Conservation (phyloP, 2,329 filamentous ascomycete genomes). For the Trichoderma asperellum region DNA sequence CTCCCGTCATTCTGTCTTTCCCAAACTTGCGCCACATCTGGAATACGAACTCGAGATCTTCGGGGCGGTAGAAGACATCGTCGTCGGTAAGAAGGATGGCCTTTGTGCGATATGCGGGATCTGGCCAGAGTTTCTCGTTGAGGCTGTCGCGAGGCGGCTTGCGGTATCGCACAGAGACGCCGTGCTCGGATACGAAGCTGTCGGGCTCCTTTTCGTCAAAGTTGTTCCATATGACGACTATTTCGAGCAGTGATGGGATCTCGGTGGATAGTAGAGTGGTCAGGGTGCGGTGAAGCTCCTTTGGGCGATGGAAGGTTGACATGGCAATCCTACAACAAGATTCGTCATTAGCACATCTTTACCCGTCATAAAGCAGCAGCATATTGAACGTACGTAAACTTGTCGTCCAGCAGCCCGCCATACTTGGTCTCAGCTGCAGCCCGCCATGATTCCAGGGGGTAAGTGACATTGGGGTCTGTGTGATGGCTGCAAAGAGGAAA, state of each 20-base stretch:
- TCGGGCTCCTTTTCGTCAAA: slow-evolving; percentile 38
- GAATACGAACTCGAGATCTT: slow-evolving; percentile 47
- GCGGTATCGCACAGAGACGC: slow-evolving; percentile 43
- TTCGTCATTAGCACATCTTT: not conserved
- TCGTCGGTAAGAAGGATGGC: slow-evolving; percentile 48
- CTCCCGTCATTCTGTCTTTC: slow-evolving; percentile 41
- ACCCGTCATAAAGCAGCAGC: not conserved
- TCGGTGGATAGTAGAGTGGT: slow-evolving; percentile 35
- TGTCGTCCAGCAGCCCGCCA: slow-evolving; percentile 36
- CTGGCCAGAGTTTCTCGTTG: slow-evolving; percentile 45
- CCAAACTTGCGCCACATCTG: slow-evolving; percentile 48
- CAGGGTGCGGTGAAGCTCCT: slow-evolving; percentile 42
- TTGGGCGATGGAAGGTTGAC: slow-evolving; percentile 44
- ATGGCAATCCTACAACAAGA: slow-evolving; percentile 41
- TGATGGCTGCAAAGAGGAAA: slow-evolving; percentile 21
- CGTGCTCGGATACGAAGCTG: slow-evolving; percentile 38
- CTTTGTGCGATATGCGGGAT: slow-evolving; percentile 44
- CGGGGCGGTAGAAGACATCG: slow-evolving; percentile 46
- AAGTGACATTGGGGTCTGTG: not conserved
- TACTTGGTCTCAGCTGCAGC: slow-evolving; percentile 34
- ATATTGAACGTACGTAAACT: slow-evolving; percentile 39
- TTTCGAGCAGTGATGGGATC: slow-evolving; percentile 44
- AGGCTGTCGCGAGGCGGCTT: slow-evolving; percentile 41
- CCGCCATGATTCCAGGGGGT: slow-evolving; percentile 16
- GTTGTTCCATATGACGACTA: slow-evolving; percentile 48